A percentile compares a stretch with the other conserved stretches of the same genome.
Evolutionary conservation across 139 green algal genomes (phyloP).

Genomic region (Chlamydomonas asymmetrica): DNA sequence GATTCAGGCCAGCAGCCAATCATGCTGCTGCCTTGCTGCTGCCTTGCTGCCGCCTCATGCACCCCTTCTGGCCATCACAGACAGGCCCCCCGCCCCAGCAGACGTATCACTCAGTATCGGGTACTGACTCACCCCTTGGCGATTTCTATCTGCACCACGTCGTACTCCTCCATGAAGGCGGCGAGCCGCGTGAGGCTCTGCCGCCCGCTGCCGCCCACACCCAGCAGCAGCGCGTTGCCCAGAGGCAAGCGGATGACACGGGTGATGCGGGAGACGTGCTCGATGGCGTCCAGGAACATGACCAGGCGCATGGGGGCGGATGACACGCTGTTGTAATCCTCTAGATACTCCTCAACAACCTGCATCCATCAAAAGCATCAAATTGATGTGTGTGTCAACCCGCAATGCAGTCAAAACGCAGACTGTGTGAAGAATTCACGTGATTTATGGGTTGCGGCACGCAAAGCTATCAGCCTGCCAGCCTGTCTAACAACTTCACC

Average conservation of each 20-base stretch:
- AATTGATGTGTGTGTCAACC: too few species aligned
- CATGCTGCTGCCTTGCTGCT: too few species aligned
- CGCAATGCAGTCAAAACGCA: too few species aligned
- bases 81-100: too few species aligned
- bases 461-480: slow-evolving; percentile 3
- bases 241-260: slow-evolving; percentile 42
- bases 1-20: too few species aligned
- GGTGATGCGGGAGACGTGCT: slow-evolving; percentile 73
- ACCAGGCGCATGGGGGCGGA: slow-evolving; percentile 78
- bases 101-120: too few species aligned
- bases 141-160: slow-evolving; percentile 74
- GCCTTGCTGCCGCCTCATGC: too few species aligned
- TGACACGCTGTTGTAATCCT: slow-evolving; percentile 79
- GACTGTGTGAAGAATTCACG: too few species aligned
- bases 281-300: slow-evolving; percentile 82
- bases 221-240: slow-evolving; percentile 75
- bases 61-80: too few species aligned
- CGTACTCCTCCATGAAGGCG: slow-evolving; percentile 65
- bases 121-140: slow-evolving; percentile 58
- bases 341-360: slow-evolving; percentile 74
- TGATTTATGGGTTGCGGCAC: too few species aligned
- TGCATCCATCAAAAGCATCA: not conserved
- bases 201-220: slow-evolving; percentile 67
- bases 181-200: slow-evolving; percentile 72
- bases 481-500: not conserved